Evolutionary conservation across 345 rosid species (phyloP).

Genomic region (Psidium guajava): DNA sequence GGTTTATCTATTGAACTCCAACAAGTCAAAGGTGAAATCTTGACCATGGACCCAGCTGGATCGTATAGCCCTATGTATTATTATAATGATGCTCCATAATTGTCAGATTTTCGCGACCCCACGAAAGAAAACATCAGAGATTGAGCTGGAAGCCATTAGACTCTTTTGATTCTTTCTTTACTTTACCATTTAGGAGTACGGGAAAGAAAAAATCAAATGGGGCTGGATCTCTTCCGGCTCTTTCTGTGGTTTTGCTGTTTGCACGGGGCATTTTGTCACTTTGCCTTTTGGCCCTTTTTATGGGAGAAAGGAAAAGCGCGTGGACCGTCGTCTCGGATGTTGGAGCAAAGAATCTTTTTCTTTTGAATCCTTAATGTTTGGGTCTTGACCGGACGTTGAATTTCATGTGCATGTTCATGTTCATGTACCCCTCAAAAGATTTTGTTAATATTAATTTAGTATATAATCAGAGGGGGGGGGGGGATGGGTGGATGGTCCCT

Average conservation of each 20-base stretch:
- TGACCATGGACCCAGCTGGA: not conserved
- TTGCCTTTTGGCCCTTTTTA: not conserved
- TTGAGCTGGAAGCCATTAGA: not conserved
- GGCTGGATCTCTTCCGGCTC: not conserved
- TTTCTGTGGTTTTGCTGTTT: not conserved
- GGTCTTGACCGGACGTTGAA: not conserved
- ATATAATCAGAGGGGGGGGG: not conserved
- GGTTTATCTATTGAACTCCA: slow-evolving; percentile 45
- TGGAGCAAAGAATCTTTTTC: not conserved
- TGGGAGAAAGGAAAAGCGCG: not conserved
- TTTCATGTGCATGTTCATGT: not conserved
- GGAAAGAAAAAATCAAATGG: not conserved
- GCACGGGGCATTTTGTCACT: not conserved
- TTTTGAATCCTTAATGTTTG: not conserved
- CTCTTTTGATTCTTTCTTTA: not conserved
- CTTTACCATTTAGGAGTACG: not conserved
- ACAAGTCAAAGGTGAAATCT: not conserved
- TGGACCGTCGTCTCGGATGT: not conserved
- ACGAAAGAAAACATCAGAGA: not conserved
- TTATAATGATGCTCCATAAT: not conserved
- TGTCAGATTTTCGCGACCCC: not conserved
- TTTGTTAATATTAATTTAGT: not conserved
- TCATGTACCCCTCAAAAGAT: not conserved
- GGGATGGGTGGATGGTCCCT: not conserved
- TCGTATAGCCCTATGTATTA: not conserved